Percentiles rank a stretch among this genome's conserved stretches.
Evolutionary conservation across 1,284 basidiomycete species (phyloP).

Genomic region (Ceratobasidium sp.): DNA sequence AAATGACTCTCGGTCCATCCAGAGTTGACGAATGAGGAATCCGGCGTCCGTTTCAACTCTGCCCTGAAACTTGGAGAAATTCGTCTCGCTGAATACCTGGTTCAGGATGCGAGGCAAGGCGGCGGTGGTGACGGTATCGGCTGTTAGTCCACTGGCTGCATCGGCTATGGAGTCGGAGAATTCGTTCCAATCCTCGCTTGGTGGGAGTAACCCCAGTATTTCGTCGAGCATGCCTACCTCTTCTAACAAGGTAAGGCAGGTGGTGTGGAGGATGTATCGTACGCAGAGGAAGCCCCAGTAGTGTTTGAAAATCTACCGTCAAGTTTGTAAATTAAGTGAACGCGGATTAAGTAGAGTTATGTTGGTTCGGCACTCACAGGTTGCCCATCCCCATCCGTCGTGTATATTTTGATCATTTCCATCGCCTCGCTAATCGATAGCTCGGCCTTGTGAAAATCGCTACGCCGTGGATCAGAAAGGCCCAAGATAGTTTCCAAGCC

Average conservation of each 20-base stretch:
- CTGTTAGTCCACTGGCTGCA: not conserved
- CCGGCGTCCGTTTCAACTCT: not conserved
- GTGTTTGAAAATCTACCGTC: not conserved
- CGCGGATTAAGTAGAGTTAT: too few species aligned
- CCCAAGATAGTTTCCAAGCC: not conserved
- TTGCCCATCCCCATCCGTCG: not conserved
- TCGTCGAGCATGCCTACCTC: not conserved
- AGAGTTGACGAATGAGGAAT: not conserved
- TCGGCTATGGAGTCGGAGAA: not conserved
- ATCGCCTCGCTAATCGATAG: not conserved
- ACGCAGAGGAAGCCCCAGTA: constrained; percentile 9
- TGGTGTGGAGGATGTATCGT: not conserved
- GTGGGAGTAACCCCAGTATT: not conserved
- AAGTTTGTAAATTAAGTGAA: too few species aligned
- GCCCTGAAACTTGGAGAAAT: not conserved
- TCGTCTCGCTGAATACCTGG: not conserved
- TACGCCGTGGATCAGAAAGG: not conserved
- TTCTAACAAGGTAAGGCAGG: not conserved
- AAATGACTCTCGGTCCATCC: not conserved
- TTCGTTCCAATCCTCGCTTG: not conserved
- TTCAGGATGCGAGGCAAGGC: not conserved
- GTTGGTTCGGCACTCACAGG: not conserved
- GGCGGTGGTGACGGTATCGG: not conserved
- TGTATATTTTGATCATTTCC: not conserved
- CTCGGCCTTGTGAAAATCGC: not conserved